Conservation (phyloP, 768 basidiomycete genomes). For the Leucocoprinus birnbaumii region DNA sequence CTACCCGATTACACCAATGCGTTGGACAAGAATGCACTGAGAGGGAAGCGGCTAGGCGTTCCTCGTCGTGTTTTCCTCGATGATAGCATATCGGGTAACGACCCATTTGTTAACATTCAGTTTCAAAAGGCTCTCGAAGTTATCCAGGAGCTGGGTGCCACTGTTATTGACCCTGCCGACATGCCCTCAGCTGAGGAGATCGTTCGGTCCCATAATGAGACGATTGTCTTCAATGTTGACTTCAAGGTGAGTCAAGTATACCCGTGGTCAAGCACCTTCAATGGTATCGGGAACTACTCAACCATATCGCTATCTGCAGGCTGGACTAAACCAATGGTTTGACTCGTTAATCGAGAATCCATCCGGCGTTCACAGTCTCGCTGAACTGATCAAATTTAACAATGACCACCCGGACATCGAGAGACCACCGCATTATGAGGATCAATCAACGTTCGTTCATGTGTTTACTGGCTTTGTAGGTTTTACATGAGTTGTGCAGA, state of each 20-base stretch:
- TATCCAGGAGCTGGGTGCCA: constrained; percentile 39
- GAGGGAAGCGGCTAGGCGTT: constrained; percentile 52
- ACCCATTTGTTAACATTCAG: constrained; percentile 31
- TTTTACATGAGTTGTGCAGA: constrained; percentile 17
- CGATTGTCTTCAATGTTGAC: constrained; percentile 47
- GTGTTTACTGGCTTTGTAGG: too few relatives aligned
- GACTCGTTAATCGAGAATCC: constrained; percentile 47
- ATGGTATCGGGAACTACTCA: too few relatives aligned
- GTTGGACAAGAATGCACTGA: constrained; percentile 42
- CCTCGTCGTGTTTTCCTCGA: constrained; percentile 39
- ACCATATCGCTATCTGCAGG: too few relatives aligned
- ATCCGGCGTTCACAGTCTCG: constrained; percentile 50
- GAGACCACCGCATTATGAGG: constrained; percentile 32
- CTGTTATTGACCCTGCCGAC: constrained; percentile 61
- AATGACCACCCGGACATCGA: constrained; percentile 49
- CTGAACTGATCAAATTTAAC: constrained; percentile 60
- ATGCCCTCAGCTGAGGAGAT: constrained; percentile 54
- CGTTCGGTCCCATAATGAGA: constrained; percentile 46
- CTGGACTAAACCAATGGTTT: constrained; percentile 49
- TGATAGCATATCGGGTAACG: constrained; percentile 26
- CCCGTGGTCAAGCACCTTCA: too few relatives aligned
- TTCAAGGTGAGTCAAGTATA: constrained; percentile 50
- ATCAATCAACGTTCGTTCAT: constrained; percentile 31
- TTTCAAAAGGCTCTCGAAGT: constrained; percentile 38
- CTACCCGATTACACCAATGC: constrained; percentile 59